A percentile compares a stretch with the other conserved stretches of the same genome.
Evolutionary conservation across 2,329 filamentous ascomycete species (phyloP).

Genomic region (Fusarium sp.): DNA sequence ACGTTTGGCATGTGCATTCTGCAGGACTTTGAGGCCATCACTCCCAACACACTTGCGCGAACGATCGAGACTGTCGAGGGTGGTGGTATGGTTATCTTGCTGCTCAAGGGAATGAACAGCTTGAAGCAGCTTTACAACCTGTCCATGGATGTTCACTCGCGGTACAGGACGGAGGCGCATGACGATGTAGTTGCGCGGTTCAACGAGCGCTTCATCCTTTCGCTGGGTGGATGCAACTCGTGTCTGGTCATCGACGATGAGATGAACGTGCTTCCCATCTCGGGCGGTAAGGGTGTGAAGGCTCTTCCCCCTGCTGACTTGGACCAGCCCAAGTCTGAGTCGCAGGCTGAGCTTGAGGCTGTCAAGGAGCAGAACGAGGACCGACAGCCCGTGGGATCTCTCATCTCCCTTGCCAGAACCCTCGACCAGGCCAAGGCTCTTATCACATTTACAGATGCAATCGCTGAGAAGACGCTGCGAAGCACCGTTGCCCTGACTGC

Average conservation of each 20-base stretch:
- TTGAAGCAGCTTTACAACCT: conserved; percentile 96
- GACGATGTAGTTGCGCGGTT: conserved; percentile 94
- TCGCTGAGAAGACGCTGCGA: conserved; percentile 91
- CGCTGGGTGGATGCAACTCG: conserved; percentile 90
- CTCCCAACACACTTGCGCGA: conserved; percentile 92
- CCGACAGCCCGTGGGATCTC: conserved; percentile 81
- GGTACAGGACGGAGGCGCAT: conserved; percentile 96
- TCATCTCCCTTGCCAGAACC: conserved; percentile 86
- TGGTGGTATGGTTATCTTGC: conserved; percentile 85
- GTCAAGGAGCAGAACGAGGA: conserved; percentile 90
- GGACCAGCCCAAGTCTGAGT: conserved; percentile 74
- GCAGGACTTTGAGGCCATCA: conserved; percentile 97
- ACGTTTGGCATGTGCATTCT: conserved; percentile 98
- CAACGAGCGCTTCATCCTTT: conserved; percentile 97
- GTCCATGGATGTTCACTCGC: conserved; percentile 96
- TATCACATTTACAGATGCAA: conserved; percentile 95
- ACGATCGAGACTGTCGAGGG: conserved; percentile 98
- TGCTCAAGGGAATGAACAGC: conserved; percentile 96
- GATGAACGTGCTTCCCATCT: conserved; percentile 95
- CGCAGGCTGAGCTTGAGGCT: conserved; percentile 77
- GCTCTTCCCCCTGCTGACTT: conserved; percentile 77
- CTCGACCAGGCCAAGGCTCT: conserved; percentile 96
- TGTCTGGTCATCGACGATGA: conserved; percentile 98
- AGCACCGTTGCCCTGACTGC: conserved; percentile 95
- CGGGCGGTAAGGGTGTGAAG: conserved; percentile 89